phyloP scores from a whole-genome alignment of 352 stramenopile genomes.

The Hyaloperonospora brassicae region DNA sequence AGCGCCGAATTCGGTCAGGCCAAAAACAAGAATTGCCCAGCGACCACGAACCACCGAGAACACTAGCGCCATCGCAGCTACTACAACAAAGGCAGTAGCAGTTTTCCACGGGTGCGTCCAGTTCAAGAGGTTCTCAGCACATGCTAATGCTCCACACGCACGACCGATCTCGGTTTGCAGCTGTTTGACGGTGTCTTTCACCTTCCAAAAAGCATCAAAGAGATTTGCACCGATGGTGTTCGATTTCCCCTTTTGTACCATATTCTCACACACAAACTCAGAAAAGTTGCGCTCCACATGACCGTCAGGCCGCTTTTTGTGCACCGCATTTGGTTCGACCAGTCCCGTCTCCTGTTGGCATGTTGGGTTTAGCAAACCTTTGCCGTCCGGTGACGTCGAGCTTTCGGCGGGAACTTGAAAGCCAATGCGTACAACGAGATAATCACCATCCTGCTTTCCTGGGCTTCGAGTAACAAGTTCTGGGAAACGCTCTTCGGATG shows the following conservation, averaged over 20 bases:
- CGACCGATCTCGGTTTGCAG: constrained; percentile 70
- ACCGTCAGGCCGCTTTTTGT: constrained; percentile 17
- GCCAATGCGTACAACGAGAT: constrained; percentile 48
- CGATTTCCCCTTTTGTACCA: constrained; percentile 64
- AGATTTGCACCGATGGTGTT: constrained; percentile 60
- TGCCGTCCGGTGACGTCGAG: constrained; percentile 13
- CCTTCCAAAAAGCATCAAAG: constrained; percentile 75
- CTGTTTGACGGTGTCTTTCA: constrained; percentile 73
- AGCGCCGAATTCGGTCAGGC: constrained; percentile 67
- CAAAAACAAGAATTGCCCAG: constrained; percentile 69
- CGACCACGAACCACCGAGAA: constrained; percentile 61
- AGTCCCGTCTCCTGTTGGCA: constrained; percentile 12
- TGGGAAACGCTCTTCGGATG: constrained; percentile 1
- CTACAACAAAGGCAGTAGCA: constrained; percentile 42
- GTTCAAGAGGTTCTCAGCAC: constrained; percentile 78
- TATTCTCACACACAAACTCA: constrained; percentile 56
- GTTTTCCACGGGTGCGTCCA: constrained; percentile 86
- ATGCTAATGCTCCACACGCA: constrained; percentile 59
- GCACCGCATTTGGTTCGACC: constrained; percentile 5
- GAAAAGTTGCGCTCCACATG: constrained; percentile 57
- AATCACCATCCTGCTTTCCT: constrained; percentile 25
- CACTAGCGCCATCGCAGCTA: constrained; percentile 42
- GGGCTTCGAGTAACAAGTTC: constrained; percentile 4
- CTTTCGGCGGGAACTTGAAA: constrained; percentile 30
- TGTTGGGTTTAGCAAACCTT: constrained; percentile 9